Percentiles rank a stretch among this genome's conserved stretches.
Conservation (phyloP, 352 stramenopile genomes). For the Aphanomyces invadans region DNA sequence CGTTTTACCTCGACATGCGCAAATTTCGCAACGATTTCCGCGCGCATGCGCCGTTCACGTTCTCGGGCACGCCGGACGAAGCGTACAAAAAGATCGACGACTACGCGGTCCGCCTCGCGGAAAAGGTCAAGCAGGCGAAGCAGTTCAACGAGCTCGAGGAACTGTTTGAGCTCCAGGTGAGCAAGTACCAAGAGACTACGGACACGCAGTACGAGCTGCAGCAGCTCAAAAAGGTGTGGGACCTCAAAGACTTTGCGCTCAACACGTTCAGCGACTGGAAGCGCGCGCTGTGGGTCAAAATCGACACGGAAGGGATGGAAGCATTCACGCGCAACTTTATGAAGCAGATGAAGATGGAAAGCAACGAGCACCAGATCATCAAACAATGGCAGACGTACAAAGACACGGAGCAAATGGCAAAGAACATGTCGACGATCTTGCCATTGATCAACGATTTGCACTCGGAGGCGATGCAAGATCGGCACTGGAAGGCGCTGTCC, state of each 20-base stretch:
- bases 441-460: slow-evolving; percentile 93
- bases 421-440: slow-evolving; percentile 79
- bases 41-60: slow-evolving; percentile 91
- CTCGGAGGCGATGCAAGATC: slow-evolving; percentile 89
- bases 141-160: slow-evolving; percentile 84
- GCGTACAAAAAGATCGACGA: slow-evolving; percentile 79
- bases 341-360: slow-evolving; percentile 81
- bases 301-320: slow-evolving; percentile 77
- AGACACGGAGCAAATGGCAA: slow-evolving; percentile 77
- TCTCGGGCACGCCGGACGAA: slow-evolving; percentile 66
- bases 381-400: slow-evolving; percentile 86
- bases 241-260: slow-evolving; percentile 74
- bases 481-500: slow-evolving; percentile 89
- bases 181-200: slow-evolving; percentile 81
- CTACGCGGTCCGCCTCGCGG: slow-evolving; percentile 55
- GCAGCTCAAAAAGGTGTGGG: slow-evolving; percentile 83
- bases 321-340: slow-evolving; percentile 68
- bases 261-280: slow-evolving; percentile 83
- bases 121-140: slow-evolving; percentile 75
- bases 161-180: slow-evolving; percentile 81
- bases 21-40: slow-evolving; percentile 94
- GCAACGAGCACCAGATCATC: slow-evolving; percentile 73
- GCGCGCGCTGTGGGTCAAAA: slow-evolving; percentile 66
- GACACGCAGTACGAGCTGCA: slow-evolving; percentile 84
- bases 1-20: slow-evolving; percentile 91